Conservation (phyloP, 306 rosid species). For the Arachis hypogaea region DNA sequence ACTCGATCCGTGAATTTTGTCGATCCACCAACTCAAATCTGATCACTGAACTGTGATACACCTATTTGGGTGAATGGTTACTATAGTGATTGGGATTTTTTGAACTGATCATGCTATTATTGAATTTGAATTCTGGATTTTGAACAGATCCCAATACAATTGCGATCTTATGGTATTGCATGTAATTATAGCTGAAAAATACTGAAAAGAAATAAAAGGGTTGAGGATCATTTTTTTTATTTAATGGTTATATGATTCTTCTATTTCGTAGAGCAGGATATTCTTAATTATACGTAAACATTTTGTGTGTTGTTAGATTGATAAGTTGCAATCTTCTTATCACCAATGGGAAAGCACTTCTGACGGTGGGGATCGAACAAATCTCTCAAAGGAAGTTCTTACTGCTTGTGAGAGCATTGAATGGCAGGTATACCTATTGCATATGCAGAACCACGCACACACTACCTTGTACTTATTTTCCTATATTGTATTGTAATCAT, state of each 20-base stretch:
- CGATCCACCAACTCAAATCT: conserved; percentile 23
- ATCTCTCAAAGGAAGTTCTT: conserved; percentile 71
- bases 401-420: conserved; percentile 77
- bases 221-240: conserved; percentile 23
- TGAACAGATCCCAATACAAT: neutral
- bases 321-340: conserved; percentile 78
- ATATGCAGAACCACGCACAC: conserved; percentile 7
- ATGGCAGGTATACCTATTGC: conserved; percentile 79
- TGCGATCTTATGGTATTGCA: conserved; percentile 30
- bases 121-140: conserved; percentile 17
- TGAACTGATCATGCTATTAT: conserved; percentile 28
- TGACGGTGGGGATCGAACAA: conserved; percentile 58
- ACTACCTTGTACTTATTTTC: conserved; percentile 8
- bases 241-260: no score
- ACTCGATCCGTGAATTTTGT: conserved; percentile 24
- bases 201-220: neutral
- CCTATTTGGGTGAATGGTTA: neutral
- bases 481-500: neutral
- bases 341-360: conserved; percentile 75
- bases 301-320: conserved; percentile 60
- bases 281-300: neutral
- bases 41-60: neutral
- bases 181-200: conserved; percentile 1
- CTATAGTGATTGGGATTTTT: neutral
- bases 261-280: conserved; percentile 15